These are phyloP conservation scores for Auxenochlorella pyrenoidosa DNA, from an alignment of 139 green algal species.

Conservation along the genomic window DNA sequence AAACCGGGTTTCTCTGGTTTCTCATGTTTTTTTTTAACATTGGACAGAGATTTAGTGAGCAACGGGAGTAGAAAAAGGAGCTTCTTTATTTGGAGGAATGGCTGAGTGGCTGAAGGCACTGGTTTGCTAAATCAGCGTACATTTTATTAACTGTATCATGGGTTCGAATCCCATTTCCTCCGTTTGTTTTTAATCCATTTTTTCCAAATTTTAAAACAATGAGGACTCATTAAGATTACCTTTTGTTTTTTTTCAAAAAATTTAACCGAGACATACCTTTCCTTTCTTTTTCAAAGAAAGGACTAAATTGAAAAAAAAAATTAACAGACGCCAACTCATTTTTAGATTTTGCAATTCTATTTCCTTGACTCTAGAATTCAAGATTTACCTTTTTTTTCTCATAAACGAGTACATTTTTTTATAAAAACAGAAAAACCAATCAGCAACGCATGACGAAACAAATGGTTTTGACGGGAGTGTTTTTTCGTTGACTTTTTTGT, in stretches of 20 bases:
- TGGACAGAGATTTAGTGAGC: no score
- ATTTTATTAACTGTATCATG: constrained; percentile 59
- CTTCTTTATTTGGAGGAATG: constrained; percentile 51
- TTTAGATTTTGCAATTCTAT: background rate
- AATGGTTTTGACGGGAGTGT: no score
- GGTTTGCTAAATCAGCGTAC: constrained; percentile 69
- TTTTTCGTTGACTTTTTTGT: no score
- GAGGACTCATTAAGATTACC: no score
- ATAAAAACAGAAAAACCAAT: no score
- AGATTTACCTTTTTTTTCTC: constrained; percentile 6
- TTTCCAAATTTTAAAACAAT: background rate
- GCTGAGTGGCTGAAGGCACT: constrained; percentile 67
- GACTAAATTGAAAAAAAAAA: no score
- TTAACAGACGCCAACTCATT: background rate
- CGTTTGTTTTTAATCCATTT: background rate
- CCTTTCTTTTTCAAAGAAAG: background rate
- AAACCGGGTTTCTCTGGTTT: no score
- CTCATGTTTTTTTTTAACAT: no score
- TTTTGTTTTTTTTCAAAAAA: no score
- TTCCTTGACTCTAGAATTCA: no score
- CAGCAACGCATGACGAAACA: no score
- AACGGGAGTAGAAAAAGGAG: constrained; percentile 10
- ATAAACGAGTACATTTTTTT: constrained; percentile 15
- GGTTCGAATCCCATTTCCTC: constrained; percentile 61
- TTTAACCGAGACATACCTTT: background rate